These are phyloP conservation scores for Aspergillus novoparasiticus DNA, from an alignment of 2,329 filamentous ascomycete genomes.

Conservation along the genomic window DNA sequence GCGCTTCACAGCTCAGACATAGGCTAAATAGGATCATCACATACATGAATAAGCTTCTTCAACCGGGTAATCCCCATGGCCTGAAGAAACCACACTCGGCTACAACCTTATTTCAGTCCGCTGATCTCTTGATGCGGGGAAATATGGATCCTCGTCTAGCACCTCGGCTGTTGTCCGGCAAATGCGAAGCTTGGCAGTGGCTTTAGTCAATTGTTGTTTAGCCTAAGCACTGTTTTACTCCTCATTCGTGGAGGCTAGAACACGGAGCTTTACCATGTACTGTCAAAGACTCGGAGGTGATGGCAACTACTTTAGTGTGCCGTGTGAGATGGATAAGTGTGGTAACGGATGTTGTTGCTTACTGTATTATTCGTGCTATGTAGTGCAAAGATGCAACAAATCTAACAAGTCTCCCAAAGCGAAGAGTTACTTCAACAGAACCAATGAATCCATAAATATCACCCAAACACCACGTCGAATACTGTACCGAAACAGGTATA, in stretches of 20 bases:
- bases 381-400: neutral
- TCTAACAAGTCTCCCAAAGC: neutral
- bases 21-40: conserved; percentile 4
- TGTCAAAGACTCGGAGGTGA: too few species aligned
- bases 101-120: neutral
- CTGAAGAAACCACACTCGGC: neutral
- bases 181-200: neutral
- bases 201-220: neutral
- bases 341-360: neutral
- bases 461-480: neutral
- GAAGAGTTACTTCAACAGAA: neutral
- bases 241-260: neutral
- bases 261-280: neutral
- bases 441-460: neutral
- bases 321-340: neutral
- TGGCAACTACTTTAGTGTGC: neutral
- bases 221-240: neutral
- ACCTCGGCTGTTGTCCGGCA: neutral
- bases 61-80: conserved; percentile 2
- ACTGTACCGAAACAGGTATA: neutral
- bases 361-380: neutral
- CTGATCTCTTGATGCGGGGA: neutral
- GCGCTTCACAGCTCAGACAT: neutral
- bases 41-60: neutral
- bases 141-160: neutral